These are phyloP conservation scores for Bipolaris gigantea DNA, from an alignment of 2,329 filamentous ascomycete species.

Conservation along the genomic window DNA sequence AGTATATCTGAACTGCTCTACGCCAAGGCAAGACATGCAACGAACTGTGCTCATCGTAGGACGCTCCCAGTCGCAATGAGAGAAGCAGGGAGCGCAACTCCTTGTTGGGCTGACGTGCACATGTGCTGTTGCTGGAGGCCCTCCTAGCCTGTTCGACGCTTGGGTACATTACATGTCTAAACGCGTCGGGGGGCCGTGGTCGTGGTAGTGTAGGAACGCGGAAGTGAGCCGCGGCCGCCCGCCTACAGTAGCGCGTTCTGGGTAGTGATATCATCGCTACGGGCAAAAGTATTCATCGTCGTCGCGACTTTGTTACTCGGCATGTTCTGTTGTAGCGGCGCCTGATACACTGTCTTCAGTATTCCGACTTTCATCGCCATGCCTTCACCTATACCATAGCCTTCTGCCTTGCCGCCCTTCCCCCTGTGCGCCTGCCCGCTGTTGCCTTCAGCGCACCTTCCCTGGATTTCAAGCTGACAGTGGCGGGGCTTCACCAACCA, in stretches of 20 bases:
- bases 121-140: neutral
- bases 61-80: neutral
- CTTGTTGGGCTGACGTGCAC: neutral
- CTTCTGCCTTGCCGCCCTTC: neutral
- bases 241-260: constrained; percentile 23
- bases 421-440: constrained; percentile 7
- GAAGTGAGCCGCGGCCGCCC: constrained; percentile 15
- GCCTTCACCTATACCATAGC: neutral
- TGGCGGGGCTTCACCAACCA: neutral
- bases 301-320: neutral
- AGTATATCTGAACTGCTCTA: neutral
- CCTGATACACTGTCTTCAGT: neutral
- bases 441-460: constrained; percentile 20
- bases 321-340: neutral
- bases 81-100: neutral
- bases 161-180: neutral
- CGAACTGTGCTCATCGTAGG: neutral
- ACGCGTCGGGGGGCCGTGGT: neutral
- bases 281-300: constrained; percentile 5
- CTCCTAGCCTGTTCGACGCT: neutral
- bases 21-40: neutral
- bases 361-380: neutral
- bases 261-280: constrained; percentile 27
- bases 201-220: neutral
- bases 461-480: neutral